Evolutionary conservation across 305 asterid species (phyloP).

Genomic region (Fraxinus paxiana): DNA sequence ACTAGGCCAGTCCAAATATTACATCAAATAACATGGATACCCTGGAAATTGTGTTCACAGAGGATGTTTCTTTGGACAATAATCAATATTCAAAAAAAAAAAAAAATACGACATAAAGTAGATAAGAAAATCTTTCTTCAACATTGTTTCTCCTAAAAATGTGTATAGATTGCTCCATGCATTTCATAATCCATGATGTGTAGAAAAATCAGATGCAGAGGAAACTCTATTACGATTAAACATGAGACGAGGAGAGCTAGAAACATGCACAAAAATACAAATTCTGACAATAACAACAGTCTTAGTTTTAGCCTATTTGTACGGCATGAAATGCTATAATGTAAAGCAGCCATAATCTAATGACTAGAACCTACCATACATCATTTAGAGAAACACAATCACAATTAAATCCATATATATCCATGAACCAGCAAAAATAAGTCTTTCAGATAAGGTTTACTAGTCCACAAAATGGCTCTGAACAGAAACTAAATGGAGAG

Average conservation of each 20-base stretch:
- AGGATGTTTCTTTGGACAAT: neutral
- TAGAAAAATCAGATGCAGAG: neutral
- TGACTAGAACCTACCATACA: slow-evolving; percentile 16
- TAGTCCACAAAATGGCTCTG: neutral
- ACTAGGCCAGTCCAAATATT: neutral
- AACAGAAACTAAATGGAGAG: neutral
- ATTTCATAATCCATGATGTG: neutral
- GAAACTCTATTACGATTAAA: neutral
- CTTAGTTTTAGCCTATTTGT: neutral
- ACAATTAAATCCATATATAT: neutral
- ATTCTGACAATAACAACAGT: neutral
- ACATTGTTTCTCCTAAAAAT: neutral
- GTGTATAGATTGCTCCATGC: neutral
- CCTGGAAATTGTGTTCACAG: neutral
- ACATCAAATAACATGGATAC: neutral
- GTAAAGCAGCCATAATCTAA: slow-evolving; percentile 2
- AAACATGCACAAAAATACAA: neutral
- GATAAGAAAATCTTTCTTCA: neutral
- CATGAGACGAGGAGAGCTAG: neutral
- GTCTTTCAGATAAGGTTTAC: neutral
- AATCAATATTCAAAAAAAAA: neutral
- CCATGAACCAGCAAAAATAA: neutral
- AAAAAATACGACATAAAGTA: neutral
- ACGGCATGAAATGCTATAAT: slow-evolving; percentile 10
- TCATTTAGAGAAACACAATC: slow-evolving; percentile 4